Percentiles rank a stretch among this genome's conserved stretches.
These are phyloP conservation scores for Spergularia marina DNA, from an alignment of 148 eudicot genomes.

Conservation along the genomic window DNA sequence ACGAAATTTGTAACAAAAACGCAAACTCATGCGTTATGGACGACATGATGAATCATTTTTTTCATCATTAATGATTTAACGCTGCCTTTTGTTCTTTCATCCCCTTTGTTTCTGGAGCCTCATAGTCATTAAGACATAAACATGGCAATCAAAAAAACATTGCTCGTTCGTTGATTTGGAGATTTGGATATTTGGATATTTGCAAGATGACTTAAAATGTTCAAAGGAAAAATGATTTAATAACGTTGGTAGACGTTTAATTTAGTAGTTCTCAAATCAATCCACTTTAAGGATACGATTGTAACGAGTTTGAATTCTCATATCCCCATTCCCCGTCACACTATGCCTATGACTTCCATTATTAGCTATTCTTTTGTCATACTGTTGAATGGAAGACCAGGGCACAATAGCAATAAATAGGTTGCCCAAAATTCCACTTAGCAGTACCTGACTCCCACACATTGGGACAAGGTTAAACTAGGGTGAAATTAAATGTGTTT, in stretches of 20 bases:
- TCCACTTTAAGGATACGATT: too few species aligned
- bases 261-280: too few species aligned
- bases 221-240: neutral
- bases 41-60: neutral
- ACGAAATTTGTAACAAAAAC: constrained; percentile 10
- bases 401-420: constrained; percentile 18
- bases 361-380: too few species aligned
- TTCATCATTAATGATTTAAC: constrained; percentile 9
- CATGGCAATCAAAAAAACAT: neutral
- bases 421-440: constrained; percentile 26
- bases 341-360: too few species aligned
- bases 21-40: neutral
- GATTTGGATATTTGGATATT: too few species aligned
- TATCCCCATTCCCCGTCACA: too few species aligned
- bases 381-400: neutral
- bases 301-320: too few species aligned
- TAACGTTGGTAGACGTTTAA: too few species aligned
- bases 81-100: constrained; percentile 18
- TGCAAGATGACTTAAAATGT: neutral
- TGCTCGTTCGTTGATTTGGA: too few species aligned
- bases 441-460: constrained; percentile 31
- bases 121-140: constrained; percentile 1
- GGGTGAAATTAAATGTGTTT: constrained; percentile 13
- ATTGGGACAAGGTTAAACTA: constrained; percentile 28
- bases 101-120: neutral